A percentile compares a stretch with the other conserved stretches of the same genome.
These are phyloP conservation scores for Candida germanica DNA, from an alignment of 805 yeast genomes.

Conservation along the genomic window DNA sequence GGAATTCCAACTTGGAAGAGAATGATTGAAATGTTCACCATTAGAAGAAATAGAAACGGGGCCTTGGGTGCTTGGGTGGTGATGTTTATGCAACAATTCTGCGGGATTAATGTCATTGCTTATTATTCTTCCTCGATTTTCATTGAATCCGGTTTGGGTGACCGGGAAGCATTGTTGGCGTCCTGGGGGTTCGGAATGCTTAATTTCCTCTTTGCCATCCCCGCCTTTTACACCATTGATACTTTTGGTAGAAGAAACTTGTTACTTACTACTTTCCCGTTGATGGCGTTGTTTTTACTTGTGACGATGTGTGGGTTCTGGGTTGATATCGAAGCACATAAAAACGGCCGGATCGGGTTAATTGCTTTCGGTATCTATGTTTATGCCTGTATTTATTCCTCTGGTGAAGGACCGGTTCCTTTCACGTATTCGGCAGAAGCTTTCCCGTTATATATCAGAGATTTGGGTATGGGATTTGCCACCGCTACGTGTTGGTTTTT, in stretches of 20 bases:
- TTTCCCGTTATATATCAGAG: slow-evolving; percentile 75
- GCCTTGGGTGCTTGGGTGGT: slow-evolving; percentile 76
- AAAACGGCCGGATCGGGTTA: slow-evolving; percentile 59
- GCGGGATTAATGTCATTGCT: slow-evolving; percentile 87
- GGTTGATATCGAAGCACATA: slow-evolving; percentile 45
- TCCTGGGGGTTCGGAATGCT: slow-evolving; percentile 86
- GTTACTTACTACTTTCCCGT: slow-evolving; percentile 57
- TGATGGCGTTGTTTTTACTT: slow-evolving; percentile 58
- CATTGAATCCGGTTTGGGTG: slow-evolving; percentile 60
- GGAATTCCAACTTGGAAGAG: slow-evolving; percentile 44
- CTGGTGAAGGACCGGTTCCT: slow-evolving; percentile 89
- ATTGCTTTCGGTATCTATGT: slow-evolving; percentile 73
- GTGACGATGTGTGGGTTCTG: slow-evolving; percentile 71
- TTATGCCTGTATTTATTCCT: slow-evolving; percentile 69
- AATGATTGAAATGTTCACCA: slow-evolving; percentile 56
- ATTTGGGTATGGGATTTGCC: slow-evolving; percentile 76
- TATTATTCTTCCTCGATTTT: slow-evolving; percentile 80
- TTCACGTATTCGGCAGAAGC: slow-evolving; percentile 84
- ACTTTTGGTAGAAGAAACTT: slow-evolving; percentile 68
- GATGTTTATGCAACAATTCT: slow-evolving; percentile 89
- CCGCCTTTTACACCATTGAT: slow-evolving; percentile 80
- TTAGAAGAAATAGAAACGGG: slow-evolving; percentile 82
- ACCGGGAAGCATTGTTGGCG: slow-evolving; percentile 64
- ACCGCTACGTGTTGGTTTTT: slow-evolving; percentile 75
- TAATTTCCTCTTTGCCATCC: slow-evolving; percentile 76